Percentiles rank a stretch among this genome's conserved stretches.
phyloP scores from a whole-genome alignment of 305 asterid genomes.

The Rubia tinctorum region DNA sequence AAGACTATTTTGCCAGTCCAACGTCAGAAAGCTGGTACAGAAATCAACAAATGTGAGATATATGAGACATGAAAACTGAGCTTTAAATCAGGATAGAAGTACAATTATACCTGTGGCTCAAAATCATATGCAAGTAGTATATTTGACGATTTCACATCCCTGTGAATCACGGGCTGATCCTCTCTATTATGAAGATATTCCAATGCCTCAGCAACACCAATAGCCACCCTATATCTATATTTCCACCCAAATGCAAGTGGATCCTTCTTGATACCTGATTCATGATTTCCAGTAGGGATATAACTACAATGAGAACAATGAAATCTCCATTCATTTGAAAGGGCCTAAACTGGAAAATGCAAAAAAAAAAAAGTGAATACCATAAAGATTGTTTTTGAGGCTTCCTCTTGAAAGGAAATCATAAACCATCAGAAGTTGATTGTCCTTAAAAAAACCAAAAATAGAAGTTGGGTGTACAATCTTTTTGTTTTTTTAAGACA shows the following conservation, averaged over 20 bases:
- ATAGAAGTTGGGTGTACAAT: slow-evolving; percentile 52
- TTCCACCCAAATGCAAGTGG: slow-evolving; percentile 58
- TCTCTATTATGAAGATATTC: slow-evolving; percentile 81
- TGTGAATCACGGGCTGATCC: slow-evolving; percentile 70
- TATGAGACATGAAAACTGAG: background rate
- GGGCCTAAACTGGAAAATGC: background rate
- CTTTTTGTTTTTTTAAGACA: too few species aligned
- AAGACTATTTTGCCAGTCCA: slow-evolving; percentile 96
- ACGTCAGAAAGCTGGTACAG: slow-evolving; percentile 80
- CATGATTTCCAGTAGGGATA: background rate
- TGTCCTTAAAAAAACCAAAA: slow-evolving; percentile 77
- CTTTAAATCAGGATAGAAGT: slow-evolving; percentile 3
- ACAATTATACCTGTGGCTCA: slow-evolving; percentile 81
- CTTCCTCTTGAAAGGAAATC: slow-evolving; percentile 88
- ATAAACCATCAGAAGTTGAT: slow-evolving; percentile 73
- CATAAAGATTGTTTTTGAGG: slow-evolving; percentile 93
- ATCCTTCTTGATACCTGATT: slow-evolving; percentile 56
- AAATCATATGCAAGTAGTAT: slow-evolving; percentile 81
- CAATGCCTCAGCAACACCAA: slow-evolving; percentile 90
- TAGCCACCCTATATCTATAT: slow-evolving; percentile 70
- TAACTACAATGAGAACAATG: background rate
- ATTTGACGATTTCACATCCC: slow-evolving; percentile 95
- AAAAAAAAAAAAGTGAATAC: slow-evolving; percentile 26
- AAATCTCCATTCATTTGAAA: background rate
- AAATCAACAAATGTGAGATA: background rate